Percentiles rank a stretch among this genome's conserved stretches.
phyloP scores from a whole-genome alignment of 176 grass and related monocot genomes.

The Musa itinerans region DNA sequence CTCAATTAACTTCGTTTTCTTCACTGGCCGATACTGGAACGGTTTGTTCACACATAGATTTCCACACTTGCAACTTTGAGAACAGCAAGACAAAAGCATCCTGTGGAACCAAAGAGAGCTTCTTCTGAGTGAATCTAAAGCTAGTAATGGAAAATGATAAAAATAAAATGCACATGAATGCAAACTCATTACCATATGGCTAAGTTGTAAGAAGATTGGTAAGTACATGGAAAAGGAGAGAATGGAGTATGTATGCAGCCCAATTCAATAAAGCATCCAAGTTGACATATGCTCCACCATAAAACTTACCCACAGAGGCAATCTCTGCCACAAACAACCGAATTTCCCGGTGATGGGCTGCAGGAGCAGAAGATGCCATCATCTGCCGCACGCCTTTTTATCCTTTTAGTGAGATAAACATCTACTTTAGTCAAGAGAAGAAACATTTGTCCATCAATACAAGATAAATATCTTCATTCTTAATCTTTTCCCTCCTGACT shows the following conservation, averaged over 20 bases:
- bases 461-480: neutral
- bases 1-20: slow-evolving; percentile 25
- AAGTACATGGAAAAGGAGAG: too few species aligned
- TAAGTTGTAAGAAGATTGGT: neutral
- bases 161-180: neutral
- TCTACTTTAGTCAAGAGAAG: neutral
- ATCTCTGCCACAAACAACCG: slow-evolving; percentile 17
- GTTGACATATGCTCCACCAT: too few species aligned
- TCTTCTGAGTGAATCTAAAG: neutral
- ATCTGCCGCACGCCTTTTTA: slow-evolving; percentile 18
- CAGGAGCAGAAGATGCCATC: slow-evolving; percentile 26
- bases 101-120: slow-evolving; percentile 5
- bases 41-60: slow-evolving; percentile 21
- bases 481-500: neutral
- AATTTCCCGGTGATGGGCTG: neutral
- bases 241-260: too few species aligned
- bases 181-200: neutral
- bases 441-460: neutral
- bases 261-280: too few species aligned
- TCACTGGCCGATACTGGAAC: slow-evolving; percentile 19
- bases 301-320: slow-evolving; percentile 21
- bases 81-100: slow-evolving; percentile 22
- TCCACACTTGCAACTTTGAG: slow-evolving; percentile 23
- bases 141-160: neutral
- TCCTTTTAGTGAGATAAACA: slow-evolving; percentile 24